These are phyloP conservation scores for Arxiozyma telluris DNA, from an alignment of 1,139 yeast genomes.

Conservation along the genomic window DNA sequence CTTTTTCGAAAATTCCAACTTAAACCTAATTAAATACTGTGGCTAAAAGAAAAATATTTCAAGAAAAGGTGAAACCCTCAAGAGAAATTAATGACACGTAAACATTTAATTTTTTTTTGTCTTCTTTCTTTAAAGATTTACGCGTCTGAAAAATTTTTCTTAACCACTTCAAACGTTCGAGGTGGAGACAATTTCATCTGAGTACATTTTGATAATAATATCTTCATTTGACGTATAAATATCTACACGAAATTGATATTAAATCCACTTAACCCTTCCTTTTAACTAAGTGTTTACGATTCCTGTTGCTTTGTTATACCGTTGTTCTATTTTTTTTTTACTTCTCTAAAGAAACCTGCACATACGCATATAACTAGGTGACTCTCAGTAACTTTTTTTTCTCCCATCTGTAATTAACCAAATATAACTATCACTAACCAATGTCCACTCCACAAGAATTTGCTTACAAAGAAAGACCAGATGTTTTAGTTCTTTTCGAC, in stretches of 20 bases:
- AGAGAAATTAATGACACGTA: neutral
- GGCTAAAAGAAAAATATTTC: neutral
- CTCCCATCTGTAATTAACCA: neutral
- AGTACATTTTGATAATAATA: neutral
- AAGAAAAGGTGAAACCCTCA: neutral
- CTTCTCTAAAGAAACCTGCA: neutral
- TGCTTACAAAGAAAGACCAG: slow-evolving; percentile 35
- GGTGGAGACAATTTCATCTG: neutral
- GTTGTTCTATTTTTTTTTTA: neutral
- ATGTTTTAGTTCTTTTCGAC: slow-evolving; percentile 70
- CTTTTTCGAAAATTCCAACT: too few relatives aligned
- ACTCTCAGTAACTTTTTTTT: neutral
- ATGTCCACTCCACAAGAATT: slow-evolving; percentile 23
- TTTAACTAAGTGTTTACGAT: too few relatives aligned
- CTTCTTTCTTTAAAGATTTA: neutral
- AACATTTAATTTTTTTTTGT: neutral
- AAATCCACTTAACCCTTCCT: neutral
- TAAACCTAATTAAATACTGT: neutral
- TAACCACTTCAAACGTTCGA: neutral
- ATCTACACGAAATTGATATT: neutral
- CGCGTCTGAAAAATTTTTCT: slow-evolving; percentile 3
- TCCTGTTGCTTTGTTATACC: neutral
- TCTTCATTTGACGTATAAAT: neutral
- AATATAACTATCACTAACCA: neutral
- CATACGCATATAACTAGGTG: neutral